Evolutionary conservation across 208 protist species (phyloP).

Genomic region (Phytomonas sp.): DNA sequence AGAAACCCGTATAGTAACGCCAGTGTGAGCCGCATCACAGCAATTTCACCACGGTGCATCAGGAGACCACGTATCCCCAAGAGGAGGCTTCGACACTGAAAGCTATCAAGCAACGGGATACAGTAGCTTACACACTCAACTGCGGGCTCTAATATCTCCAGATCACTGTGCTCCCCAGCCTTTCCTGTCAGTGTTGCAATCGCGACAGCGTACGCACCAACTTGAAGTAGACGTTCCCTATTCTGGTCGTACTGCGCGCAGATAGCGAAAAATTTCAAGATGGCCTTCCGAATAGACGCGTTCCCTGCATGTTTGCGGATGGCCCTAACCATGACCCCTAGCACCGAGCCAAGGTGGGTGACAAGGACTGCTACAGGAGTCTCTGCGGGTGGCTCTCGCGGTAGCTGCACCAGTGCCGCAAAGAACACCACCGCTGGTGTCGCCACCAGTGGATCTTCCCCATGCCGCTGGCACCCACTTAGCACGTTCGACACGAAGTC

Average conservation of each 20-base stretch:
- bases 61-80: slow-evolving; percentile 34
- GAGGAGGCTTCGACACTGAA: slow-evolving; percentile 45
- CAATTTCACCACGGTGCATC: slow-evolving; percentile 21
- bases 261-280: slow-evolving; percentile 29
- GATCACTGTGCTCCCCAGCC: slow-evolving; percentile 11
- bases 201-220: slow-evolving; percentile 32
- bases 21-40: slow-evolving; percentile 24
- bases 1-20: slow-evolving; percentile 31
- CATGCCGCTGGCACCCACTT: slow-evolving; percentile 26
- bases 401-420: slow-evolving; percentile 28
- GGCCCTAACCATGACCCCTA: slow-evolving; percentile 24
- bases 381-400: not conserved
- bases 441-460: slow-evolving; percentile 21
- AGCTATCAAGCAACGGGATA: slow-evolving; percentile 34
- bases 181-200: slow-evolving; percentile 12
- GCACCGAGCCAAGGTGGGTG: slow-evolving; percentile 39
- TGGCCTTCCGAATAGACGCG: slow-evolving; percentile 24
- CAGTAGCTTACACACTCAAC: slow-evolving; percentile 43
- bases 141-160: slow-evolving; percentile 25
- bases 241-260: slow-evolving; percentile 35
- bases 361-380: slow-evolving; percentile 29
- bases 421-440: slow-evolving; percentile 29
- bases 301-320: slow-evolving; percentile 19
- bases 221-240: slow-evolving; percentile 20
- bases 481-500: not conserved